These are phyloP conservation scores for Boletus coccyginus DNA, from an alignment of 768 basidiomycete species.

Conservation along the genomic window DNA sequence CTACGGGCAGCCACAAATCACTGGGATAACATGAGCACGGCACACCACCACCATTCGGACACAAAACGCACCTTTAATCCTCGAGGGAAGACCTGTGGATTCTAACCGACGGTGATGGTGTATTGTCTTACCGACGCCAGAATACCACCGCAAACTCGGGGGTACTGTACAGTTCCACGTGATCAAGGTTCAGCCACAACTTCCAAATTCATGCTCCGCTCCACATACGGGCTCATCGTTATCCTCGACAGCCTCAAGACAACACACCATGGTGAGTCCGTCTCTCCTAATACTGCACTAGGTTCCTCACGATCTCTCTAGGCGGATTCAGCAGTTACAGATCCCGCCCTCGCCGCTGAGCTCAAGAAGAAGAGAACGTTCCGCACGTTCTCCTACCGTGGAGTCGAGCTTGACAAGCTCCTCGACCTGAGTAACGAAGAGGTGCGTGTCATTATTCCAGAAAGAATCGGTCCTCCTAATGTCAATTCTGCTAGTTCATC, in stretches of 20 bases:
- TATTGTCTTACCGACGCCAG: not conserved
- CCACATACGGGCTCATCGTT: slow-evolving; percentile 11
- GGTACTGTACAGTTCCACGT: slow-evolving; percentile 66
- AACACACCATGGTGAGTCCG: slow-evolving; percentile 34
- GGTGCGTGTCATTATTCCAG: slow-evolving; percentile 43
- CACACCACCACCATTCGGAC: not conserved
- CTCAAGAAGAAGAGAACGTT: slow-evolving; percentile 99
- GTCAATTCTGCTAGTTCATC: slow-evolving; percentile 54
- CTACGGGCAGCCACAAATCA: slow-evolving; percentile 91
- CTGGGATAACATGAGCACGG: slow-evolving; percentile 36
- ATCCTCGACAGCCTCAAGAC: slow-evolving; percentile 28
- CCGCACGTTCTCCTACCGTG: slow-evolving; percentile 98
- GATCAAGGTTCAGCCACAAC: slow-evolving; percentile 40
- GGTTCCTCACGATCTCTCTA: slow-evolving; percentile 26
- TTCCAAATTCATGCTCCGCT: slow-evolving; percentile 33
- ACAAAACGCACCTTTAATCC: slow-evolving; percentile 69
- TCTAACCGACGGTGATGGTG: slow-evolving; percentile 67
- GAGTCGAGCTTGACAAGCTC: slow-evolving; percentile 97
- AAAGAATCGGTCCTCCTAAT: not conserved
- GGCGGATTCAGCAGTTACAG: slow-evolving; percentile 85
- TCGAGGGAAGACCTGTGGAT: slow-evolving; percentile 89
- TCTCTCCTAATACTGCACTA: not conserved
- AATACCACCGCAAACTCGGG: slow-evolving; percentile 15
- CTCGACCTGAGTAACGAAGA: slow-evolving; percentile 95
- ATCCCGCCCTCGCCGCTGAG: slow-evolving; percentile 91